Conservation (phyloP, 1,139 yeast species). For the Kodamaea sp. region DNA sequence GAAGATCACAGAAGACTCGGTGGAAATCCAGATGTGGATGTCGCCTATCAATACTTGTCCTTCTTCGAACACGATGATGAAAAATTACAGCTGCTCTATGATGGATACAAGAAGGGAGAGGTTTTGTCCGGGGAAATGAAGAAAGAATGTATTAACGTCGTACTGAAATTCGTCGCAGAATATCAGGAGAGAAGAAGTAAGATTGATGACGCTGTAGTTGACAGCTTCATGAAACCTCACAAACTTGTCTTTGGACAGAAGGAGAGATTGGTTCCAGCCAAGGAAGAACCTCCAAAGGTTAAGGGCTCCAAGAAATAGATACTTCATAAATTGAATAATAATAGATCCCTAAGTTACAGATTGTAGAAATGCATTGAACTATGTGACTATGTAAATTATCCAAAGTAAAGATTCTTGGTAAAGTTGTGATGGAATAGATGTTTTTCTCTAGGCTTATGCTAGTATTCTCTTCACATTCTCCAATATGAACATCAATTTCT, state of each 20-base stretch:
- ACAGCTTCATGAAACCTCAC: conserved; percentile 82
- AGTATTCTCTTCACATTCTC: conserved; percentile 31
- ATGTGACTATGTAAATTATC: too few species aligned
- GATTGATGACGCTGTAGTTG: conserved; percentile 67
- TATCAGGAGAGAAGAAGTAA: conserved; percentile 79
- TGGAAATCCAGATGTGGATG: conserved; percentile 95
- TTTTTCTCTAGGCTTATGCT: not conserved
- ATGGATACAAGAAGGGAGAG: conserved; percentile 76
- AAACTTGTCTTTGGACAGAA: conserved; percentile 71
- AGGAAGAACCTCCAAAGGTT: conserved; percentile 27
- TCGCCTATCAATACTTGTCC: conserved; percentile 87
- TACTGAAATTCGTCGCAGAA: conserved; percentile 74
- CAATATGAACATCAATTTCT: conserved; percentile 42
- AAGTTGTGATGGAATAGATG: too few species aligned
- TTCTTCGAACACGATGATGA: conserved; percentile 90
- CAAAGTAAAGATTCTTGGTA: too few species aligned
- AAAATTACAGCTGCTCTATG: conserved; percentile 61
- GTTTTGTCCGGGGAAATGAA: conserved; percentile 92
- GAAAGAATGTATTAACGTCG: conserved; percentile 75
- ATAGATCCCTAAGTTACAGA: too few species aligned
- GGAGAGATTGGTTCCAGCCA: conserved; percentile 70
- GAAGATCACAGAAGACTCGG: conserved; percentile 91
- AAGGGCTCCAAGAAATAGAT: not conserved
- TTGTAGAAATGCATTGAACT: too few species aligned
- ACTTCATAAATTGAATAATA: too few species aligned